Evolutionary conservation across 2,329 filamentous ascomycete species (phyloP).

Genomic region (Ceratocystiopsis minuta): DNA sequence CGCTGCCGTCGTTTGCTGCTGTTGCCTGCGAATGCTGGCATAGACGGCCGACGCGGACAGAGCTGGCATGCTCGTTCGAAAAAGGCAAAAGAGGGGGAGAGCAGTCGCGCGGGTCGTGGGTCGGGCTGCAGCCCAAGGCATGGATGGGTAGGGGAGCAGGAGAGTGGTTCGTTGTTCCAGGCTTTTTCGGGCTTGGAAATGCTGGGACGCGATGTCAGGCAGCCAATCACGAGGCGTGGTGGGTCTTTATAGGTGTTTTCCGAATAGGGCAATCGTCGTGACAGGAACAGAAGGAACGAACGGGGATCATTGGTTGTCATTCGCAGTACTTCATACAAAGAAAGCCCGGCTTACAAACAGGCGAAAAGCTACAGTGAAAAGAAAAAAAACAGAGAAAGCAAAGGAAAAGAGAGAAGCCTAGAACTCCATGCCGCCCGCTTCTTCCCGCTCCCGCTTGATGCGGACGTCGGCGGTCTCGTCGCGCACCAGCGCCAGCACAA

Average conservation of each 20-base stretch:
- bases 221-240: no score
- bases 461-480: conserved; percentile 45
- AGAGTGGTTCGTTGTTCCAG: no score
- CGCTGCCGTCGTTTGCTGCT: not conserved
- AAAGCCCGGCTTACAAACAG: not conserved
- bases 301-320: no score
- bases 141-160: no score
- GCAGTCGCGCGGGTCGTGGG: not conserved
- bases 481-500: conserved; percentile 62
- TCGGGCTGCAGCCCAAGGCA: no score
- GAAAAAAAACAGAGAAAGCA: not conserved
- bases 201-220: no score
- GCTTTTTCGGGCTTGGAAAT: no score
- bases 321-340: not conserved
- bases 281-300: not conserved
- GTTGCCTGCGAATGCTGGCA: not conserved
- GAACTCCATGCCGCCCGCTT: conserved; percentile 33
- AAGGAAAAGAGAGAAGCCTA: conserved; percentile 10
- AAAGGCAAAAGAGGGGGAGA: not conserved
- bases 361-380: not conserved
- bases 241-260: no score
- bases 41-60: conserved; percentile 5
- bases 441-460: conserved; percentile 38
- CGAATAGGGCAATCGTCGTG: no score
- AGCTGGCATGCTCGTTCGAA: not conserved